Base-by-base conservation (phyloP, 176 grass and related monocot species). In the Phragmites australis region DNA sequence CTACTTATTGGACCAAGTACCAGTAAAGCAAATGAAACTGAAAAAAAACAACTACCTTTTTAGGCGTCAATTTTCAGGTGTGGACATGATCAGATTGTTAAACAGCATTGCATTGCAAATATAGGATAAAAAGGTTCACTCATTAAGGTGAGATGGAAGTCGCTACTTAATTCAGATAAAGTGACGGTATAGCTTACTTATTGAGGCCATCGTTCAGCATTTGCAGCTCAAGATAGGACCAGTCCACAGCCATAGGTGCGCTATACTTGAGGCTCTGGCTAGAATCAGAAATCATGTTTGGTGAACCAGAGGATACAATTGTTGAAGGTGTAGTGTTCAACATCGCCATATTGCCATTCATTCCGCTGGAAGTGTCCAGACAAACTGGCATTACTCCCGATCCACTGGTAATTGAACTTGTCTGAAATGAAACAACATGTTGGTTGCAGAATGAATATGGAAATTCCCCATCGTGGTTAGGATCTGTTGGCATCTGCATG, bases 381-480 rank as follows among this genome's bases (percentile, higher is more conserved):
- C 58, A 87, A 72, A 85, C 83, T 40, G 90, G 86, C 23, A 91
- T 77, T 21, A 75, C 64, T 48, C 57, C 90, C n/a, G 57, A 50
- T 72, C 75, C 73, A 55, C 68, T 90, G 57, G 88, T 82, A 78
- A 87, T 15, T 73, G 87, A 52, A 32, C 85, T 78, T 6, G 86
- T 75, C 73, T 99, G 97, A 91, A 99, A 96, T 4, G 93, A 99
- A 89, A 99, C 93, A 55, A 96, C 82, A 78, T 87, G 93, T 74
- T 99, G 93, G 60, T 91, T 84, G 73, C 70, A 88, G 70, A 91
- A 90, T 21, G 90, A 85, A 50, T 90, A 87, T 12, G 90, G 84
- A 84, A 99, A 93, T 56, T 72, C 58, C 40, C 84, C 89, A 67
- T 76, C 96, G 65, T 93, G 68, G 79, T 90, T 96, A 66, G 80